These are phyloP conservation scores for Thinopyrum elongatum DNA, from an alignment of 176 grass and related monocot genomes.

Conservation along the genomic window DNA sequence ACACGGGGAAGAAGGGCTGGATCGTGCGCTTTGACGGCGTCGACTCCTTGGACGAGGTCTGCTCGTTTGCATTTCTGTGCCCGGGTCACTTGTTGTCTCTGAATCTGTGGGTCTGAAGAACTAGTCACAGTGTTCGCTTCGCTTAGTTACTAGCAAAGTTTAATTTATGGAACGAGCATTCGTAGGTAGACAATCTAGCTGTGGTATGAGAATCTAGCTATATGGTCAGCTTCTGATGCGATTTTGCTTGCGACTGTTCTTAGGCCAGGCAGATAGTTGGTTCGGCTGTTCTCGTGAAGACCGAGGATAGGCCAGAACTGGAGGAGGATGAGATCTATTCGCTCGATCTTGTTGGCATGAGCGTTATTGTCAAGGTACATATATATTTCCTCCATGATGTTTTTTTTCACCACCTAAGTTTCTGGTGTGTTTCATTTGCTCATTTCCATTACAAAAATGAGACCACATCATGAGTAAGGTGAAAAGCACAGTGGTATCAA, in stretches of 20 bases:
- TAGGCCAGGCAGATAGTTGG: constrained; percentile 88
- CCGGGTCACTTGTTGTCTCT: neutral
- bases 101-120: neutral
- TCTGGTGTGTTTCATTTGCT: neutral
- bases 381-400: neutral
- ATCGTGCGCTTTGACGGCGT: constrained; percentile 79
- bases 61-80: neutral
- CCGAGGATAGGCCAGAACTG: constrained; percentile 71
- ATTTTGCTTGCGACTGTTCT: neutral
- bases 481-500: neutral
- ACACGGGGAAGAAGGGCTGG: constrained; percentile 83
- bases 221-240: constrained; percentile 4
- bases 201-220: neutral
- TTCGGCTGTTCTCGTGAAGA: constrained; percentile 67
- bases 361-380: constrained; percentile 79
- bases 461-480: neutral
- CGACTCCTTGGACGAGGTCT: constrained; percentile 69
- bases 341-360: constrained; percentile 79
- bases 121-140: neutral
- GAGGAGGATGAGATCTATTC: constrained; percentile 80
- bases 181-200: neutral
- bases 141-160: neutral
- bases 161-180: neutral
- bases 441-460: constrained; percentile 13
- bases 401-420: constrained; percentile 8